These are phyloP conservation scores for Blastocystis hominis DNA, from an alignment of 352 stramenopile genomes.

Conservation along the genomic window DNA sequence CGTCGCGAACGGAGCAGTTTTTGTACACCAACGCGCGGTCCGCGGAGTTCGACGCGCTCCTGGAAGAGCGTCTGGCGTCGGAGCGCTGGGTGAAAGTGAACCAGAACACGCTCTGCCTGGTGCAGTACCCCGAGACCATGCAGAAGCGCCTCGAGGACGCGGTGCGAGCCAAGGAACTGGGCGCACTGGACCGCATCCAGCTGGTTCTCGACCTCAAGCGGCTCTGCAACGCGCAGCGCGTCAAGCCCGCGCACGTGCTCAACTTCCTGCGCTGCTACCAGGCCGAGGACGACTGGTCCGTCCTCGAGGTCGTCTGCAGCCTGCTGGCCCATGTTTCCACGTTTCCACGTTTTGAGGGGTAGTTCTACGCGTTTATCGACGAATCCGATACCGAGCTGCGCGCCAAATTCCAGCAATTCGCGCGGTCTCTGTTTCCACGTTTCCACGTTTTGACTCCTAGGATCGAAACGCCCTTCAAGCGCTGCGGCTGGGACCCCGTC, in stretches of 20 bases:
- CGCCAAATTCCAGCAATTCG: background rate
- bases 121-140: conserved; percentile 16
- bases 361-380: background rate
- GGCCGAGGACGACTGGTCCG: conserved; percentile 69
- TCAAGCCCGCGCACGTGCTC: background rate
- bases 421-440: background rate
- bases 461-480: background rate
- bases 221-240: conserved; percentile 33
- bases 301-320: conserved; percentile 67
- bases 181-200: conserved; percentile 21
- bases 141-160: background rate
- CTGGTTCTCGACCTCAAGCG: conserved; percentile 51
- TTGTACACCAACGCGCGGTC: conserved; percentile 63
- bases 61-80: background rate
- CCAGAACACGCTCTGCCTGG: conserved; percentile 30
- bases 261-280: conserved; percentile 50
- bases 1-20: background rate
- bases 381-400: background rate
- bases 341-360: background rate
- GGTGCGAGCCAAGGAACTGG: background rate
- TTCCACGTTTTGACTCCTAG: background rate
- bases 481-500: conserved; percentile 19
- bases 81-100: conserved; percentile 53
- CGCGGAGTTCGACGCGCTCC: conserved; percentile 63
- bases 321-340: background rate